These are phyloP conservation scores for Leccinum barrowsii DNA, from an alignment of 768 basidiomycete species.

Conservation along the genomic window DNA sequence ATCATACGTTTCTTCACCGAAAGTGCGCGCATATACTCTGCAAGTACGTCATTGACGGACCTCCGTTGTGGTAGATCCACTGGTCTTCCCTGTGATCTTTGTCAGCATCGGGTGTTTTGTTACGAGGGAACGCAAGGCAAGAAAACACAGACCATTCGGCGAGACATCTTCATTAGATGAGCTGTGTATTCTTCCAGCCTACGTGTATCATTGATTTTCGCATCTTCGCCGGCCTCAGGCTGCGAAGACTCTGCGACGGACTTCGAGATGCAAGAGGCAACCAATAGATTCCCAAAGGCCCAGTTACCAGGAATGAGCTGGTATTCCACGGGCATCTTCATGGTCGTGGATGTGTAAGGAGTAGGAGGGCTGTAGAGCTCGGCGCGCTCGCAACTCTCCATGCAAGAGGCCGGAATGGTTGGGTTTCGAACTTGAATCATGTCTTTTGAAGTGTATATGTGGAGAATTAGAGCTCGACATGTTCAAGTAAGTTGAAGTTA, in stretches of 20 bases:
- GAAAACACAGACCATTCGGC: background rate
- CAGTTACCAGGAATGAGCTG: background rate
- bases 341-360: too few species aligned
- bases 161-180: background rate
- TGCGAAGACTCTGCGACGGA: background rate
- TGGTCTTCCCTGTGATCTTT: background rate
- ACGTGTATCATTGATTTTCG: background rate
- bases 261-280: background rate
- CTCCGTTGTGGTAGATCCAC: background rate
- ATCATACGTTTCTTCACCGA: background rate
- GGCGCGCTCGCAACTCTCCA: too few species aligned
- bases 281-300: background rate
- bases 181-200: background rate
- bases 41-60: background rate
- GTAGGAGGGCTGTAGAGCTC: too few species aligned
- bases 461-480: too few species aligned
- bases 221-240: background rate
- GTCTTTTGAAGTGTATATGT: too few species aligned
- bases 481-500: too few species aligned
- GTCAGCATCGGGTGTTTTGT: background rate
- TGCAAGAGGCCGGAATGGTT: too few species aligned
- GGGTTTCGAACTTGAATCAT: too few species aligned
- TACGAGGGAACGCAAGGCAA: background rate
- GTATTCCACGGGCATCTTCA: too few species aligned
- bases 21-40: background rate